phyloP scores from a whole-genome alignment of 176 grass and related monocot species.

The Saccharum officinarum region DNA sequence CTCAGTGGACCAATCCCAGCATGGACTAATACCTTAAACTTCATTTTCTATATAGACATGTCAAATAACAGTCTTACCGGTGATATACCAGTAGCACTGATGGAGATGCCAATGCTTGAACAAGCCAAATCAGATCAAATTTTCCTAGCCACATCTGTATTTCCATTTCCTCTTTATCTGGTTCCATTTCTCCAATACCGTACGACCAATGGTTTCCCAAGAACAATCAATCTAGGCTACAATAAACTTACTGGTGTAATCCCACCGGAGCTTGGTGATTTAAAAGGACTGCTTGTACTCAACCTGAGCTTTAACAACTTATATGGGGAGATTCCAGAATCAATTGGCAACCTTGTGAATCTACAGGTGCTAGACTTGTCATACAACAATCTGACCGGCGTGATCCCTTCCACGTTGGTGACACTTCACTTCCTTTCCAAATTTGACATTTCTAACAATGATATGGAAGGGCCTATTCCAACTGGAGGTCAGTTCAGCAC shows the following conservation, averaged over 20 bases:
- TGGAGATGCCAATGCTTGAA: constrained; percentile 32
- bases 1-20: constrained; percentile 34
- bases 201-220: not conserved
- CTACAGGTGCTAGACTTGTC: constrained; percentile 30
- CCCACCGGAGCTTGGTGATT: constrained; percentile 18
- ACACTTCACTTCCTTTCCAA: constrained; percentile 33
- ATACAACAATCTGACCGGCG: constrained; percentile 26
- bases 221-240: constrained; percentile 25
- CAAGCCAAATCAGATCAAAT: not conserved
- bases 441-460: constrained; percentile 40
- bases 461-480: constrained; percentile 43
- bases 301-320: constrained; percentile 42
- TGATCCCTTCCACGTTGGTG: constrained; percentile 16
- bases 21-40: constrained; percentile 32
- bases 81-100: constrained; percentile 28
- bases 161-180: too few relatives aligned
- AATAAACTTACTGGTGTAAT: constrained; percentile 35
- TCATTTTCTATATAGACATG: constrained; percentile 36
- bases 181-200: constrained; percentile 19
- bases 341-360: constrained; percentile 21
- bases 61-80: constrained; percentile 42
- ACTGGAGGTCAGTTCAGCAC: not conserved
- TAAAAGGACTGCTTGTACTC: constrained; percentile 19
- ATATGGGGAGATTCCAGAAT: constrained; percentile 17
- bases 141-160: constrained; percentile 14